Evolutionary conservation across 805 yeast genomes (phyloP).

Genomic region (Clavispora carvajalis): DNA sequence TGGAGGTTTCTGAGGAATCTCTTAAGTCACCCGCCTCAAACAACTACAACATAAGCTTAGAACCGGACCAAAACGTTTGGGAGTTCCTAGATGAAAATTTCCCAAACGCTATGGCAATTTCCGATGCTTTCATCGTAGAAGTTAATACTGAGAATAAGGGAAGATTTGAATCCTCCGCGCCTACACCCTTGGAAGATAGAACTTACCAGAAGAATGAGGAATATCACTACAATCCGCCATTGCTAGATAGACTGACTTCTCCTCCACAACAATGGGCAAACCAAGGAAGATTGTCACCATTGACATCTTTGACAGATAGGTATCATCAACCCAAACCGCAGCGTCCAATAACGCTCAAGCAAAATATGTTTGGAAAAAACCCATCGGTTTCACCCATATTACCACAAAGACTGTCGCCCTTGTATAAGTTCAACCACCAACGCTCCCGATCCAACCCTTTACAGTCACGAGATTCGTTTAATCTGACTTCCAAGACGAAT

Average conservation of each 20-base stretch:
- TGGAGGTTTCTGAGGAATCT: not conserved
- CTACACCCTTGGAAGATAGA: not conserved
- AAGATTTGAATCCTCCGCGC: not conserved
- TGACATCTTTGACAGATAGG: constrained; percentile 1
- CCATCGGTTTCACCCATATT: constrained; percentile 9
- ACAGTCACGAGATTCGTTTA: constrained; percentile 16
- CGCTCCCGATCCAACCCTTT: constrained; percentile 33
- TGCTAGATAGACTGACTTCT: not conserved
- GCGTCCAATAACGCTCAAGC: constrained; percentile 10
- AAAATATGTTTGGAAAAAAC: constrained; percentile 1
- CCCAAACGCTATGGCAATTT: constrained; percentile 64
- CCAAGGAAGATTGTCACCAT: constrained; percentile 1
- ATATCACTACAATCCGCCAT: not conserved
- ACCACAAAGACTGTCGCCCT: constrained; percentile 2
- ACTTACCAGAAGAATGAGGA: not conserved
- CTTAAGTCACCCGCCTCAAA: not conserved
- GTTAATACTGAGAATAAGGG: constrained; percentile 12
- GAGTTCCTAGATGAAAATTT: constrained; percentile 51
- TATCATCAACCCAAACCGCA: constrained; percentile 35
- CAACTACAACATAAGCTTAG: constrained; percentile 20
- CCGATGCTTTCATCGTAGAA: constrained; percentile 59
- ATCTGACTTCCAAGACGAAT: constrained; percentile 6
- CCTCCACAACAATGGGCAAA: not conserved
- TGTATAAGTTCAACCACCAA: constrained; percentile 15
- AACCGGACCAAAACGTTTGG: constrained; percentile 63